Percentiles rank a stretch among this genome's conserved stretches.
phyloP scores from a whole-genome alignment of 176 grass and related monocot genomes.

The Metroxylon sagu region DNA sequence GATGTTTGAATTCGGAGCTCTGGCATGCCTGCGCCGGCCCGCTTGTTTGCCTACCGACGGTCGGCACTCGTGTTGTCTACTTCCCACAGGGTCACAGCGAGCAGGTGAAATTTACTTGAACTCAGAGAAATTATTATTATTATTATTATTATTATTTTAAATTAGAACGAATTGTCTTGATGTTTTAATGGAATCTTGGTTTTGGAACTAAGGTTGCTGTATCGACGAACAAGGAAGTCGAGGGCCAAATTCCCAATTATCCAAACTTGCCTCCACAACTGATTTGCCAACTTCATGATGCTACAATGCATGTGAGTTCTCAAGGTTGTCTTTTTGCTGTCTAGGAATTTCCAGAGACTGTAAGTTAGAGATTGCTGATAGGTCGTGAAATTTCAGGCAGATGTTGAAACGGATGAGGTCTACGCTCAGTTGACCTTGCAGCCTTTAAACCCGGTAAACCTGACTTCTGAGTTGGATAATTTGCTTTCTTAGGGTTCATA shows the following conservation, averaged over 20 bases:
- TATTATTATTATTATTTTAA: no score
- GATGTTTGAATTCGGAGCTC: conserved; percentile 95
- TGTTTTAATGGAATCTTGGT: conserved; percentile 9
- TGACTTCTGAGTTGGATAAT: neutral
- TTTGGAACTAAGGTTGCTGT: conserved; percentile 69
- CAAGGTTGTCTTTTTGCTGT: neutral
- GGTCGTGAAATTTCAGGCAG: conserved; percentile 44
- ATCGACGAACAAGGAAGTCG: conserved; percentile 97
- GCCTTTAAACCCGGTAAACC: conserved; percentile 73
- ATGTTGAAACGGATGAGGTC: conserved; percentile 92
- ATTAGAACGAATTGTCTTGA: neutral
- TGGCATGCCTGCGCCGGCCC: conserved; percentile 98
- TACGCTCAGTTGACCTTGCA: conserved; percentile 99
- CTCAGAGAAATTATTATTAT: no score
- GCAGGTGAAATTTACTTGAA: conserved; percentile 40
- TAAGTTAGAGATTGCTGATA: conserved; percentile 1
- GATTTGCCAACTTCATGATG: conserved; percentile 85
- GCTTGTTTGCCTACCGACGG: conserved; percentile 88
- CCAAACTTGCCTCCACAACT: conserved; percentile 94
- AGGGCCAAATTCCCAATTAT: conserved; percentile 95
- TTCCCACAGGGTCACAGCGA: conserved; percentile 97
- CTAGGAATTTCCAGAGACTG: no score
- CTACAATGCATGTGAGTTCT: conserved; percentile 87
- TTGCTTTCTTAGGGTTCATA: no score
- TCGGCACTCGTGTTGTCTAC: conserved; percentile 91